phyloP scores from a whole-genome alignment of 768 basidiomycete species.

The Paxillus ammoniavirescens region DNA sequence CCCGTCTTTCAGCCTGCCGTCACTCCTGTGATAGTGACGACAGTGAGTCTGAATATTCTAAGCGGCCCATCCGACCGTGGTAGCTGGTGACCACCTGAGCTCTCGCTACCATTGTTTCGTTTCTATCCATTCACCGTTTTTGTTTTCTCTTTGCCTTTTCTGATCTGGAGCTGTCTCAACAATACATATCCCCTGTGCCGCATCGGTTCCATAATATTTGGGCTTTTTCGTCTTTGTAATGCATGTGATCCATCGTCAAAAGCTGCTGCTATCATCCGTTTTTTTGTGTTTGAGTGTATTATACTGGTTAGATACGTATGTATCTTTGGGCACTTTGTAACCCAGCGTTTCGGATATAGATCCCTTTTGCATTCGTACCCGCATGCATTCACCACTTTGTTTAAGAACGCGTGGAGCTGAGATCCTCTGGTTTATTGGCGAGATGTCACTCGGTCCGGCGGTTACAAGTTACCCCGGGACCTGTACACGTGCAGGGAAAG shows the following conservation, averaged over 20 bases:
- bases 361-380: background rate
- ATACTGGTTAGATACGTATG: background rate
- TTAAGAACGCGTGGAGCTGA: background rate
- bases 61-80: constrained; percentile 48
- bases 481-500: background rate
- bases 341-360: background rate
- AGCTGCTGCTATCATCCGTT: background rate
- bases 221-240: background rate
- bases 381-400: background rate
- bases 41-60: constrained; percentile 36
- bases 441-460: background rate
- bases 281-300: background rate
- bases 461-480: background rate
- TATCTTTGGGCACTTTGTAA: background rate
- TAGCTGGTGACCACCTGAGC: constrained; percentile 16
- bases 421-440: background rate
- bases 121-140: background rate
- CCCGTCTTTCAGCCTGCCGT: constrained; percentile 24
- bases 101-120: background rate
- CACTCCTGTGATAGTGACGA: constrained; percentile 32
- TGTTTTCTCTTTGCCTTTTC: background rate
- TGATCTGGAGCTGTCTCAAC: constrained; percentile 2
- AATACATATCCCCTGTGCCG: constrained; percentile 10
- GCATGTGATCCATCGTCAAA: background rate
- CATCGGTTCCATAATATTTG: constrained; percentile 15